Evolutionary conservation across 1,139 yeast genomes (phyloP).

Genomic region (Lodderomyces elongisporus): DNA sequence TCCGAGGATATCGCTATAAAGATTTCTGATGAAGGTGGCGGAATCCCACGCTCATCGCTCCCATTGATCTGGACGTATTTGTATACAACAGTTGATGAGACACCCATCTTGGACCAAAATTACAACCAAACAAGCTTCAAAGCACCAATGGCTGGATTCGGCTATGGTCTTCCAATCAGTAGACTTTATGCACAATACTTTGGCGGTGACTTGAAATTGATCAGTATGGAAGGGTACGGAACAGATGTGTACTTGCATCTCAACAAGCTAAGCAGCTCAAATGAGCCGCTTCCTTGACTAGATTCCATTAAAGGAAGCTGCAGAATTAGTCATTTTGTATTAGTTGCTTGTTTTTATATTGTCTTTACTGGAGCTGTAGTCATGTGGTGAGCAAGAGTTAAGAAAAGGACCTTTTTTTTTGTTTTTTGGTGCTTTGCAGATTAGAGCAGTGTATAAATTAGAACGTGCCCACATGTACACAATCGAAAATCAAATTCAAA

Average conservation of each 20-base stretch:
- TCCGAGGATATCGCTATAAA: constrained; percentile 90
- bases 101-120: constrained; percentile 64
- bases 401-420: too few species aligned
- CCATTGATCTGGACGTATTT: constrained; percentile 89
- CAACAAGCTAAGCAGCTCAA: constrained; percentile 48
- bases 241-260: constrained; percentile 87
- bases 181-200: constrained; percentile 84
- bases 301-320: constrained; percentile 8
- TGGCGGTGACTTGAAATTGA: constrained; percentile 84
- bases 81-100: constrained; percentile 78
- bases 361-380: constrained; percentile 1
- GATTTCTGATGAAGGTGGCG: constrained; percentile 92
- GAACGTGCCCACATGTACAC: too few species aligned
- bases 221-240: constrained; percentile 92
- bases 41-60: constrained; percentile 78
- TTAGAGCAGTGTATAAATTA: too few species aligned
- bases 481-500: too few species aligned
- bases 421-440: too few species aligned
- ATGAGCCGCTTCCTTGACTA: constrained; percentile 41
- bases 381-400: too few species aligned
- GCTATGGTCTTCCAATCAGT: constrained; percentile 86
- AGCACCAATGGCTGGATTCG: constrained; percentile 95
- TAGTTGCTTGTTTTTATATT: background rate
- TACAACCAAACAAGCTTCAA: constrained; percentile 53
- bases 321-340: constrained; percentile 5